A percentile compares a stretch with the other conserved stretches of the same genome.
These are phyloP conservation scores for Ophiocordyceps camponoti-leonardi DNA, from an alignment of 2,329 filamentous ascomycete species.

Conservation along the genomic window DNA sequence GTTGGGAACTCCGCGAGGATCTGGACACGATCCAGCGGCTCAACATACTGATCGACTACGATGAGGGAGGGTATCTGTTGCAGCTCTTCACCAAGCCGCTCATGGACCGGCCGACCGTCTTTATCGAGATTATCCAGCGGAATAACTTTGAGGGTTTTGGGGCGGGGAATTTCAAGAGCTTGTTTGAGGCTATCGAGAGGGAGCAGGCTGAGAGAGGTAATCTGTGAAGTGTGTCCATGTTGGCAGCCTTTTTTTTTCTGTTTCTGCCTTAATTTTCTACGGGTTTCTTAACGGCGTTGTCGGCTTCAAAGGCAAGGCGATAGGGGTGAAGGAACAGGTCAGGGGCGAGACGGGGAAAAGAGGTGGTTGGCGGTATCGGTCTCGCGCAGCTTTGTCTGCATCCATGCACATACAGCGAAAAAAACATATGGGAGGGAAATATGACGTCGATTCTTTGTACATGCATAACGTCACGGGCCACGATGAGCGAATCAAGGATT, in stretches of 20 bases:
- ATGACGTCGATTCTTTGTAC: too few relatives aligned
- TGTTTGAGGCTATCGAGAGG: slow-evolving; percentile 90
- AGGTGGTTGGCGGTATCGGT: too few relatives aligned
- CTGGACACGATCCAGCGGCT: slow-evolving; percentile 59
- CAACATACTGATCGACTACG: slow-evolving; percentile 89
- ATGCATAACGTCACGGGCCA: too few relatives aligned
- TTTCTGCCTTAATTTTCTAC: background rate
- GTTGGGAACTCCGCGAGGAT: slow-evolving; percentile 57
- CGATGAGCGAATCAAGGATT: too few relatives aligned
- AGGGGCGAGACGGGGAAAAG: too few relatives aligned
- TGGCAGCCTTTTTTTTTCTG: background rate
- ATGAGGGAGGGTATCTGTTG: slow-evolving; percentile 73
- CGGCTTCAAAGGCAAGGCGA: too few relatives aligned
- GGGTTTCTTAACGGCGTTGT: too few relatives aligned
- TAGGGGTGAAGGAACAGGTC: too few relatives aligned
- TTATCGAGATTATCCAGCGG: slow-evolving; percentile 90
- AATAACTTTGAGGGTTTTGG: slow-evolving; percentile 85
- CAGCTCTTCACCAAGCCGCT: slow-evolving; percentile 72
- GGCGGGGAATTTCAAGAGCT: slow-evolving; percentile 85
- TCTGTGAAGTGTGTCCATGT: slow-evolving; percentile 34
- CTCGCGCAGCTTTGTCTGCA: too few relatives aligned
- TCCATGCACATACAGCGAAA: too few relatives aligned
- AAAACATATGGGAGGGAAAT: too few relatives aligned
- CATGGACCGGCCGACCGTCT: slow-evolving; percentile 89
- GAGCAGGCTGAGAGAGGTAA: slow-evolving; percentile 82